These are phyloP conservation scores for Sechiopsis laciniata DNA, from an alignment of 306 rosid genomes.

Conservation along the genomic window DNA sequence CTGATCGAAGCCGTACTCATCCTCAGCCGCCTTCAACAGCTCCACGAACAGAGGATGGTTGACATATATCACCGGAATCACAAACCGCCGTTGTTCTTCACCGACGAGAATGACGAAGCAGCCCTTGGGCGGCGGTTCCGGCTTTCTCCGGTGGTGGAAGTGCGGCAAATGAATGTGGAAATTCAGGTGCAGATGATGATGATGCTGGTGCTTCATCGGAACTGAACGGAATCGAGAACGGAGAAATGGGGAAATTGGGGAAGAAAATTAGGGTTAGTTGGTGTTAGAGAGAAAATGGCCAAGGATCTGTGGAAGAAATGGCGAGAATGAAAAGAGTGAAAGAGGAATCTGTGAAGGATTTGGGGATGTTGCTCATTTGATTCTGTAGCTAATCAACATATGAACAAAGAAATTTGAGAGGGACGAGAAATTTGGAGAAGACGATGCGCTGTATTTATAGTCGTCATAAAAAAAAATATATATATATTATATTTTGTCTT, in stretches of 20 bases:
- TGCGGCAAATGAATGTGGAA: conserved; percentile 53
- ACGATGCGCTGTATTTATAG: neutral
- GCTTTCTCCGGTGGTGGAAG: conserved; percentile 33
- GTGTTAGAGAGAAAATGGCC: conserved; percentile 68
- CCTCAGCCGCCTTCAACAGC: conserved; percentile 70
- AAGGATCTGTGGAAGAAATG: conserved; percentile 80
- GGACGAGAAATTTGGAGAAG: neutral
- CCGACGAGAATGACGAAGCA: conserved; percentile 65
- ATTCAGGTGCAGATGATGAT: conserved; percentile 27
- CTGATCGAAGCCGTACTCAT: conserved; percentile 77
- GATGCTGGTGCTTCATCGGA: neutral
- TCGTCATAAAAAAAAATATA: neutral
- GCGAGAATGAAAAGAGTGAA: conserved; percentile 56
- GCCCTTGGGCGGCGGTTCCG: conserved; percentile 62
- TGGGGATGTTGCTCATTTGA: conserved; percentile 82
- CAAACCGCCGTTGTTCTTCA: conserved; percentile 62
- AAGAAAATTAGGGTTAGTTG: neutral
- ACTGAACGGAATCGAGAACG: neutral
- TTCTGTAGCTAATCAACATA: neutral
- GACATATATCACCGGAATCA: conserved; percentile 73
- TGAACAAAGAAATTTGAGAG: neutral
- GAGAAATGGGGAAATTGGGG: neutral
- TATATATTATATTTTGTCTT: no score
- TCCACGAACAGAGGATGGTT: conserved; percentile 79
- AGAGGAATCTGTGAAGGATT: conserved; percentile 59